Evolutionary conservation across 352 stramenopile species (phyloP).

Genomic region (Blastocystis sp.): DNA sequence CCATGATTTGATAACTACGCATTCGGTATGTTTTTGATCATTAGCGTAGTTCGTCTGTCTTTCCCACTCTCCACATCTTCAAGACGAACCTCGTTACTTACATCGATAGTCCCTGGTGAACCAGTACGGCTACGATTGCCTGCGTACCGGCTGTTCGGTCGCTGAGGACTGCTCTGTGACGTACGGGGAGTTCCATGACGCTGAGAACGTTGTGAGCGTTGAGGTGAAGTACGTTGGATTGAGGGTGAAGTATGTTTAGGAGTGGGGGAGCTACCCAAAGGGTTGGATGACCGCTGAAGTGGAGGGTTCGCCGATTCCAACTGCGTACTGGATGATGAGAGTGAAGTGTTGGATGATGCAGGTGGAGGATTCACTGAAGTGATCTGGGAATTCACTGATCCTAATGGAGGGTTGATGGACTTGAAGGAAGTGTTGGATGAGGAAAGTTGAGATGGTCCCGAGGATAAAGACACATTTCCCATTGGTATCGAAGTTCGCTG

Average conservation of each 20-base stretch:
- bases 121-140: background rate
- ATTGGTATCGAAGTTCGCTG: no score
- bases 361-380: no score
- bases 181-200: background rate
- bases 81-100: background rate
- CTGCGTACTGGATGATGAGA: no score
- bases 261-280: background rate
- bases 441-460: no score
- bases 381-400: no score
- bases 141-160: background rate
- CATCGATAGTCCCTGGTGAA: background rate
- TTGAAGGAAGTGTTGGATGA: no score
- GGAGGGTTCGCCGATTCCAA: no score
- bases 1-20: slow-evolving; percentile 81
- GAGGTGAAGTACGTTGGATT: background rate
- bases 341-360: no score
- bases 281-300: background rate
- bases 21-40: slow-evolving; percentile 99
- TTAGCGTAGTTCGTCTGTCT: slow-evolving; percentile 92
- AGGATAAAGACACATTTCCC: no score
- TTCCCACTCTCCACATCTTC: slow-evolving; percentile 68
- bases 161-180: background rate
- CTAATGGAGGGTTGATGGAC: no score
- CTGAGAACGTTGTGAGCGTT: background rate
- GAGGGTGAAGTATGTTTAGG: background rate